A percentile compares a stretch with the other conserved stretches of the same genome.
These are phyloP conservation scores for Primulina eburnea DNA, from an alignment of 257 asterid species.

Conservation along the genomic window DNA sequence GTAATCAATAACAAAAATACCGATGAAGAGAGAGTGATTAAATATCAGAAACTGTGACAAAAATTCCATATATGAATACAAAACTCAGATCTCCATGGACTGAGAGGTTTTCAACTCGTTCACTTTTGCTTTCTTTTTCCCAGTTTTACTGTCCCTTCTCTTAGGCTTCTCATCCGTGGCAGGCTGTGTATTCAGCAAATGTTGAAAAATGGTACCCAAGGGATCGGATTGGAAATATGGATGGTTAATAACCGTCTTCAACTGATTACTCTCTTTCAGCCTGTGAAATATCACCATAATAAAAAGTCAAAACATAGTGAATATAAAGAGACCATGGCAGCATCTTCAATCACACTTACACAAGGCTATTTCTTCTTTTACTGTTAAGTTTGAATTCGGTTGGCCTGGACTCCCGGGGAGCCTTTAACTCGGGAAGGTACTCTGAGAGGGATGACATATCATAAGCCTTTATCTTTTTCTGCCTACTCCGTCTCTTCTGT, in stretches of 20 bases:
- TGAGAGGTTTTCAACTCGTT: constrained; percentile 45
- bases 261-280: constrained; percentile 60
- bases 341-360: constrained; percentile 50
- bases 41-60: neutral
- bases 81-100: constrained; percentile 53
- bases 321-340: neutral
- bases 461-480: constrained; percentile 65
- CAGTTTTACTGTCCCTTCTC: constrained; percentile 37
- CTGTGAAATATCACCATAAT: constrained; percentile 33
- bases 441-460: constrained; percentile 66
- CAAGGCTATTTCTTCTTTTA: constrained; percentile 56
- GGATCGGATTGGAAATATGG: constrained; percentile 69
- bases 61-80: neutral
- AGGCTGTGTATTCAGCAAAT: constrained; percentile 74
- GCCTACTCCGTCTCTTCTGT: constrained; percentile 43
- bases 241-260: constrained; percentile 57
- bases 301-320: constrained; percentile 18
- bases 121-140: constrained; percentile 43
- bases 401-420: constrained; percentile 36
- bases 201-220: constrained; percentile 61
- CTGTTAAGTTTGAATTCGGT: constrained; percentile 53
- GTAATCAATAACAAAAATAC: no score
- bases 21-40: neutral
- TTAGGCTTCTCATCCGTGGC: constrained; percentile 45
- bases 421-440: constrained; percentile 60